phyloP scores from a whole-genome alignment of 805 yeast species.

The Monosporozyma yasuniensis region DNA sequence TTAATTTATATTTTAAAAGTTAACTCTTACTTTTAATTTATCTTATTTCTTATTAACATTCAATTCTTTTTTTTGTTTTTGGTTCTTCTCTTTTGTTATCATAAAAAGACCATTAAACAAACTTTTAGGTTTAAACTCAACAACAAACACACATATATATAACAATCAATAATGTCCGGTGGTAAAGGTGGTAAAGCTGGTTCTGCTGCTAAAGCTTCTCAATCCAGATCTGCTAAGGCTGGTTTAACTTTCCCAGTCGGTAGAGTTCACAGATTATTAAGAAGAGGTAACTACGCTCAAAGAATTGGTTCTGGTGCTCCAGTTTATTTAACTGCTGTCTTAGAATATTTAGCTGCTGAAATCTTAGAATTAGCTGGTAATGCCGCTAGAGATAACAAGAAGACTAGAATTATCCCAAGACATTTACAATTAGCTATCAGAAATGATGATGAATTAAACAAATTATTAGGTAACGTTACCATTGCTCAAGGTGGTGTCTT shows the following conservation, averaged over 20 bases:
- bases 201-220: slow-evolving; percentile 88
- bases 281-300: slow-evolving; percentile 97
- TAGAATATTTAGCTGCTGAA: slow-evolving; percentile 96
- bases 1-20: neutral
- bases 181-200: slow-evolving; percentile 86
- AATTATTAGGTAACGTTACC: slow-evolving; percentile 84
- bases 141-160: slow-evolving; percentile 6
- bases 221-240: slow-evolving; percentile 97
- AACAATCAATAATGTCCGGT: slow-evolving; percentile 48
- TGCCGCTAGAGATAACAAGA: slow-evolving; percentile 98
- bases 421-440: slow-evolving; percentile 97
- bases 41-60: neutral
- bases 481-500: slow-evolving; percentile 99
- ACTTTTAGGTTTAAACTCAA: neutral
- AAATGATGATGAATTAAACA: slow-evolving; percentile 97
- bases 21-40: neutral
- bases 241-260: slow-evolving; percentile 99
- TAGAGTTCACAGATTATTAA: slow-evolving; percentile 93
- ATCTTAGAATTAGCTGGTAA: slow-evolving; percentile 96
- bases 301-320: slow-evolving; percentile 99
- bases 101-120: neutral
- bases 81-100: neutral
- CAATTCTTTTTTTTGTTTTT: neutral
- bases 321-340: slow-evolving; percentile 91
- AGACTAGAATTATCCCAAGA: slow-evolving; percentile 98